Conservation (phyloP, 768 basidiomycete genomes). For the Amanita muscaria region DNA sequence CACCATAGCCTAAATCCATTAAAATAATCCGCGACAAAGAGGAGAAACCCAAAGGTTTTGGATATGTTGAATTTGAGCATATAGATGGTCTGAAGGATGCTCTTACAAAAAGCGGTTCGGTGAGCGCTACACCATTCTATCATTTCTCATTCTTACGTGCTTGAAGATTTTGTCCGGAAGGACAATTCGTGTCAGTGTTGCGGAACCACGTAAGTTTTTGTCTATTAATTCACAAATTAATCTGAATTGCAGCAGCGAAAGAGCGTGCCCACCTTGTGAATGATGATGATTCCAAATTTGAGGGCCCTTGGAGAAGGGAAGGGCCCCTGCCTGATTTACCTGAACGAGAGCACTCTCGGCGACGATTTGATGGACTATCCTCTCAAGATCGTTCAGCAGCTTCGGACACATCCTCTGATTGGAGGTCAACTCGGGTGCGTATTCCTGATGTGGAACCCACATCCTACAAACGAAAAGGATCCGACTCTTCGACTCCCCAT, state of each 20-base stretch:
- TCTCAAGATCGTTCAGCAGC: constrained; percentile 32
- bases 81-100: constrained; percentile 82
- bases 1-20: constrained; percentile 70
- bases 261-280: constrained; percentile 52
- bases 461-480: constrained; percentile 46
- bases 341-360: constrained; percentile 54
- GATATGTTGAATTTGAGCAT: constrained; percentile 92
- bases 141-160: background rate
- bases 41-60: constrained; percentile 96
- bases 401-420: constrained; percentile 57
- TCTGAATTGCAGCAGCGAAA: constrained; percentile 47
- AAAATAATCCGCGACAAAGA: constrained; percentile 92
- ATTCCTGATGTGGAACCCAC: constrained; percentile 39
- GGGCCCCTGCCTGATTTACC: constrained; percentile 70
- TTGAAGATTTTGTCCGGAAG: constrained; percentile 65
- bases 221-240: background rate
- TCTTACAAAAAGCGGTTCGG: constrained; percentile 59
- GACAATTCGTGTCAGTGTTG: constrained; percentile 84
- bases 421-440: constrained; percentile 54
- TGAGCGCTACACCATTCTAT: constrained; percentile 28
- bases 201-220: constrained; percentile 84
- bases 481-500: constrained; percentile 42
- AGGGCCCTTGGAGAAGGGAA: constrained; percentile 78
- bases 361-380: constrained; percentile 51
- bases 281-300: constrained; percentile 76